These are phyloP conservation scores for Echium plantagineum DNA, from an alignment of 257 asterid genomes.

Conservation along the genomic window DNA sequence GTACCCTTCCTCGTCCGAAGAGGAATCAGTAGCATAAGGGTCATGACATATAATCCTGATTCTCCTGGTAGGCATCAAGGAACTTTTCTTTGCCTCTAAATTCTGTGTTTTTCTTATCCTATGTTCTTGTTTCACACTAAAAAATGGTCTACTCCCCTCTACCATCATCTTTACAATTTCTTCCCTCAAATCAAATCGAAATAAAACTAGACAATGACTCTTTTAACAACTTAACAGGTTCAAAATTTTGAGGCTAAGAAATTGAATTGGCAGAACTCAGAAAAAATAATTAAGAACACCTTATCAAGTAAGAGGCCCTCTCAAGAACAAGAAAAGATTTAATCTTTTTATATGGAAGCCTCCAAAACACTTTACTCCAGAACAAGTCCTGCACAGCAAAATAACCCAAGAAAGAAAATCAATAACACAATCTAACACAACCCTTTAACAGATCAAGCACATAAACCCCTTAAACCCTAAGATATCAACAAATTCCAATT, in stretches of 20 bases:
- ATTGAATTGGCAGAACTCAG: too few relatives aligned
- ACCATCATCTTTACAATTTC: slow-evolving; percentile 16
- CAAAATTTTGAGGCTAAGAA: too few relatives aligned
- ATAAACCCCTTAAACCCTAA: slow-evolving; percentile 16
- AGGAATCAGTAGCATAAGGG: slow-evolving; percentile 88
- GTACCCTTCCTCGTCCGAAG: slow-evolving; percentile 61
- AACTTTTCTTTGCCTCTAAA: slow-evolving; percentile 14
- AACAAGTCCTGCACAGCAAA: slow-evolving; percentile 70
- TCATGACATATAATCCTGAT: slow-evolving; percentile 53
- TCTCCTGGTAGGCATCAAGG: slow-evolving; percentile 22
- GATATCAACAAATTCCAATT: neutral
- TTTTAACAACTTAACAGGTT: neutral
- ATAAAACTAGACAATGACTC: slow-evolving; percentile 4
- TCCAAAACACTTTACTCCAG: slow-evolving; percentile 87
- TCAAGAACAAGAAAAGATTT: slow-evolving; percentile 53
- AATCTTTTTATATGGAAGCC: slow-evolving; percentile 81
- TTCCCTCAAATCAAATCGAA: slow-evolving; percentile 20
- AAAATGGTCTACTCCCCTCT: slow-evolving; percentile 23
- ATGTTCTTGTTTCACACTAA: slow-evolving; percentile 15
- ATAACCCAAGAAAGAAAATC: neutral
- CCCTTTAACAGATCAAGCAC: slow-evolving; percentile 27
- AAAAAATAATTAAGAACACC: neutral
- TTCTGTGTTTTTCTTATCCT: slow-evolving; percentile 7
- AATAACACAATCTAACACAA: neutral
- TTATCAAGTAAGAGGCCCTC: slow-evolving; percentile 43